These are phyloP conservation scores for Ochetophila trinervis DNA, from an alignment of 306 rosid species.

Conservation along the genomic window DNA sequence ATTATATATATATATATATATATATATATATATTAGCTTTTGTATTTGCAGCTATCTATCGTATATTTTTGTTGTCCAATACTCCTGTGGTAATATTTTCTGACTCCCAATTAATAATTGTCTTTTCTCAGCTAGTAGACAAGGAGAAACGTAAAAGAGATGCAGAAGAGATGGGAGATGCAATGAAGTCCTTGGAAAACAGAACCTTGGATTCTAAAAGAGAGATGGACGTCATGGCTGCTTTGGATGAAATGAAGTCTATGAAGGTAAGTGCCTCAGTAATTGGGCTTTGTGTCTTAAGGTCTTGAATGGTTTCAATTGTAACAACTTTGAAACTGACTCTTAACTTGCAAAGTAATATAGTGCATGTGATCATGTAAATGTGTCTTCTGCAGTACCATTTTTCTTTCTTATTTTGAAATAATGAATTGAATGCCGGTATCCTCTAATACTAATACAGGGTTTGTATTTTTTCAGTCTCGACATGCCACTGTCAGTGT, in stretches of 20 bases:
- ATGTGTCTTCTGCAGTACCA: too few relatives aligned
- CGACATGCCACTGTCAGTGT: conserved; percentile 85
- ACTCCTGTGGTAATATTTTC: neutral
- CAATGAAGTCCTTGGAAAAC: conserved; percentile 83
- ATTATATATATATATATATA: neutral
- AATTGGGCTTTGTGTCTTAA: conserved; percentile 15
- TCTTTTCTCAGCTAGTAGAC: conserved; percentile 25
- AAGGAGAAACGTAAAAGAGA: conserved; percentile 57
- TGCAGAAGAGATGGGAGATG: conserved; percentile 83
- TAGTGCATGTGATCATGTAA: too few relatives aligned
- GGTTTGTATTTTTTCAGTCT: conserved; percentile 50
- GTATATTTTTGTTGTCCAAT: neutral
- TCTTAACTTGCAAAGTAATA: too few relatives aligned
- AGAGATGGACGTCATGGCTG: conserved; percentile 77
- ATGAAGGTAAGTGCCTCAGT: conserved; percentile 65
- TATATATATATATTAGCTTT: neutral
- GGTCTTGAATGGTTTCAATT: neutral
- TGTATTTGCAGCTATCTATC: neutral
- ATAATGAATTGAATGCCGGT: neutral
- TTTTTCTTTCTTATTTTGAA: neutral
- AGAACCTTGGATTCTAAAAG: conserved; percentile 86
- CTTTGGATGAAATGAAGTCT: conserved; percentile 96
- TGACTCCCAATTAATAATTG: neutral
- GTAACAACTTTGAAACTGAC: neutral
- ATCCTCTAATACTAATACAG: conserved; percentile 18